Evolutionary conservation across 2,329 filamentous ascomycete species (phyloP).

Genomic region (Claviceps spartinae): DNA sequence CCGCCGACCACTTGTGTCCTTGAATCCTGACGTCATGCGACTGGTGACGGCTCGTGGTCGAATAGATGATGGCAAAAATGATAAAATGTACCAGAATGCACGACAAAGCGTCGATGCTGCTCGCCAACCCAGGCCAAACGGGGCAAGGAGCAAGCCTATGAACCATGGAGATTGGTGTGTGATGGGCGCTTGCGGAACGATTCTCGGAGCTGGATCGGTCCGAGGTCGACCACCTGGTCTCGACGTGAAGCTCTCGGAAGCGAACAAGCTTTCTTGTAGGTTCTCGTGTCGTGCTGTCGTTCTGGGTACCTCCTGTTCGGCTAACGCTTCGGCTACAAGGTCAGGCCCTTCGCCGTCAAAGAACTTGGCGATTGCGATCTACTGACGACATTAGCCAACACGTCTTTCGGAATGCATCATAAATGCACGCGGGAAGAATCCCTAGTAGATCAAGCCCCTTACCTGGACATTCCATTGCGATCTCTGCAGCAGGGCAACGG

Average conservation of each 20-base stretch:
- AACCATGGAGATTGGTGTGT: constrained; percentile 61
- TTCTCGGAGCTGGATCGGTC: constrained; percentile 62
- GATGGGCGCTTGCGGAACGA: constrained; percentile 64
- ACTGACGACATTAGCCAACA: constrained; percentile 2
- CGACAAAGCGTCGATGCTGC: constrained; percentile 56
- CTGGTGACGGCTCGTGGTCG: constrained; percentile 42
- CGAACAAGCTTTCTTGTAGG: constrained; percentile 46
- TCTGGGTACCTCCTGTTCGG: constrained; percentile 48
- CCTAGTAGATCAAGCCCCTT: constrained; percentile 8
- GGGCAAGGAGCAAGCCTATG: constrained; percentile 64
- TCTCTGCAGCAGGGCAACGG: constrained; percentile 64
- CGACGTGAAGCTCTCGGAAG: constrained; percentile 12
- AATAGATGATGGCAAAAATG: constrained; percentile 60
- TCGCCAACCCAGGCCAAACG: constrained; percentile 66
- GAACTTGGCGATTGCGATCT: constrained; percentile 95
- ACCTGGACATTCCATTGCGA: constrained; percentile 97
- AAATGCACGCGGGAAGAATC: too few species aligned
- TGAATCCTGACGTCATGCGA: constrained; percentile 34
- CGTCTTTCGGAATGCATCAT: background rate
- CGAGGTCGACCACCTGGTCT: constrained; percentile 14
- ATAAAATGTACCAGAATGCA: constrained; percentile 63
- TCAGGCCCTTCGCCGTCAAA: constrained; percentile 90
- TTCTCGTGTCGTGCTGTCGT: constrained; percentile 58
- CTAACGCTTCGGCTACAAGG: constrained; percentile 61
- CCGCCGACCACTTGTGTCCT: constrained; percentile 55